Evolutionary conservation across 164 flowering plant species (phyloP), one percentile per base, ranked within the genome.

Genomic region (Akebia trifoliata): DNA sequence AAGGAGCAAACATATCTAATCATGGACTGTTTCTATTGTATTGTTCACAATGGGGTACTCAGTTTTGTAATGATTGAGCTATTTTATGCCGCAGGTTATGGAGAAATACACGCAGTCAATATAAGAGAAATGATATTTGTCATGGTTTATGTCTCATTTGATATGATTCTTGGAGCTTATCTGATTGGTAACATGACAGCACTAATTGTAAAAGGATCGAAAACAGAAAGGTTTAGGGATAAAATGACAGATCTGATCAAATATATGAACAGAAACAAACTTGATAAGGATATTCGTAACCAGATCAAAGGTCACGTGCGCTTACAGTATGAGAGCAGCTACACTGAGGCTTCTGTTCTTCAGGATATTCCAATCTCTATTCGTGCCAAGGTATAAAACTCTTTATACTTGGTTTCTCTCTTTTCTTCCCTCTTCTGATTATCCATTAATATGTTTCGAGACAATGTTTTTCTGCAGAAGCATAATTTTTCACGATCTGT

Each of bases 121-220:
- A 14, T 69, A 35, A 78, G 89, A 62, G 95, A 87, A 58, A 87
- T 87, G 95, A 78, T 87, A 72, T 87, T 87, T 57, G 50, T 85
- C 48, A 85, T 87, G 95, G 62, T 81, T 34, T 87, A 75, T 69
- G 81, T 85, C 6, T 87, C 95, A 4, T 83, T 83, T 55, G 95
- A 87, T 50, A 87, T 87, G 95, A 73, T 83, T 68, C 79, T 87
- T 46, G 86, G 95, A 43, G 91, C 95, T 48, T 87, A 87, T 62
- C 66, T 87, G 63, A 71, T 85, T 59, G 95, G 95, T 73, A 87
- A 83, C 72, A 87, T 87, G 87, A 80, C 95, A 0, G 95, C 95
- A 21, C 54, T 87, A 34, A 83, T 87, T 4, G 95, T 85, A 8
- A 87, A 87, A 71, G 95, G 95, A 49, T 85, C 90, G 29, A 87